phyloP scores from a whole-genome alignment of 805 yeast genomes.

The Wickerhamiella hasegawae region DNA sequence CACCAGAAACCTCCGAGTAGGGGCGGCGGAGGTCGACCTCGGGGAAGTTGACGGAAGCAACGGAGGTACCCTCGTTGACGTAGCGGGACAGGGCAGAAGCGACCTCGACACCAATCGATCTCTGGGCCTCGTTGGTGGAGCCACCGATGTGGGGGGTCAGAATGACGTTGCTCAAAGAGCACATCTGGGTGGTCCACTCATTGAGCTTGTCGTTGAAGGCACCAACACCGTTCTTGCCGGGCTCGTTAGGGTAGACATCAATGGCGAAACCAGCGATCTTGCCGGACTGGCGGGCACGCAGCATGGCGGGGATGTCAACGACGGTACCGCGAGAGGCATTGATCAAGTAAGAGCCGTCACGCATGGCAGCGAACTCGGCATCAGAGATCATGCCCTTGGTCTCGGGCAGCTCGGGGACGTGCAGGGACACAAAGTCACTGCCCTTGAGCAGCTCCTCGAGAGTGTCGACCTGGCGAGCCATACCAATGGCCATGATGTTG shows the following conservation, averaged over 20 bases:
- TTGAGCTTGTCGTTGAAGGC: constrained; percentile 60
- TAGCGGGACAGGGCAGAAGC: constrained; percentile 72
- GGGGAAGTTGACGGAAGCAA: constrained; percentile 97
- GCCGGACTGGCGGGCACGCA: constrained; percentile 81
- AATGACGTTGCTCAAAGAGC: constrained; percentile 70
- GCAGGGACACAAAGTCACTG: constrained; percentile 83
- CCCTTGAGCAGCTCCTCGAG: constrained; percentile 64
- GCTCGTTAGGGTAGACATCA: constrained; percentile 94
- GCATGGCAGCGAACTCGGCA: constrained; percentile 91
- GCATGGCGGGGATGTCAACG: constrained; percentile 85
- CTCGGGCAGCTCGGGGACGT: constrained; percentile 89
- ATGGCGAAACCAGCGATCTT: constrained; percentile 94
- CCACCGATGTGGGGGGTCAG: constrained; percentile 98
- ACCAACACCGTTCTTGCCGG: constrained; percentile 86
- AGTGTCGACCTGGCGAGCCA: constrained; percentile 80
- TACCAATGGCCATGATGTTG: constrained; percentile 94
- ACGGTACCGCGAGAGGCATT: constrained; percentile 98
- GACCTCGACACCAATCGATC: constrained; percentile 94
- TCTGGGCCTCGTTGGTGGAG: constrained; percentile 97
- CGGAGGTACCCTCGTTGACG: constrained; percentile 89
- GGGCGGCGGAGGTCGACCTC: constrained; percentile 86
- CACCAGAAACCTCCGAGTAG: constrained; percentile 65
- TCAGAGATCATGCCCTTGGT: constrained; percentile 79
- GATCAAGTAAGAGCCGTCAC: constrained; percentile 83
- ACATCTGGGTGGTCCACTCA: constrained; percentile 68